Percentiles rank a stretch among this genome's conserved stretches.
phyloP scores from a whole-genome alignment of 371 early-diverging fungal species.

The Rhizomucor pusillus region DNA sequence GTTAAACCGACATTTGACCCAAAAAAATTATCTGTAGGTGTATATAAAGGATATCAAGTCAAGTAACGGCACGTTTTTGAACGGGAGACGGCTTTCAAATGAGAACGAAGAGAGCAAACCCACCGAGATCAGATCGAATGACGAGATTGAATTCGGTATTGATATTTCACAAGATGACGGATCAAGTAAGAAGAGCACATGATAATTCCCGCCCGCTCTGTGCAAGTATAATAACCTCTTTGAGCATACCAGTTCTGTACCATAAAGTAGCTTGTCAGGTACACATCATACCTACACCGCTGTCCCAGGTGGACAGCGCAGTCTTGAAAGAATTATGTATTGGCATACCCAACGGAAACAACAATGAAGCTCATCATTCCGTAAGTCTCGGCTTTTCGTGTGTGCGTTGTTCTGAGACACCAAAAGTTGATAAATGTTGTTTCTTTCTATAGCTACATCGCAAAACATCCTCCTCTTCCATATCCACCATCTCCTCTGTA shows the following conservation, averaged over 20 bases:
- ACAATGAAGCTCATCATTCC: neutral
- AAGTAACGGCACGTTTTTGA: slow-evolving; percentile 88
- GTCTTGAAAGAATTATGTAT: slow-evolving; percentile 24
- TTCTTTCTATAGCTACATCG: slow-evolving; percentile 7
- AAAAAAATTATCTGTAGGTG: slow-evolving; percentile 32
- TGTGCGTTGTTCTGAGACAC: neutral
- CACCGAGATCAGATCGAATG: slow-evolving; percentile 59
- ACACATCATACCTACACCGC: slow-evolving; percentile 34
- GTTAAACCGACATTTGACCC: too few species aligned
- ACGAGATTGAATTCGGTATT: slow-evolving; percentile 83
- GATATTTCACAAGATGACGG: slow-evolving; percentile 75
- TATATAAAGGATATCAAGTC: slow-evolving; percentile 79
- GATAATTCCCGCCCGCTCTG: slow-evolving; percentile 39
- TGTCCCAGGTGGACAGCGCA: slow-evolving; percentile 36
- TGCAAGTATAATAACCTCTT: too few species aligned
- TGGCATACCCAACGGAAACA: slow-evolving; percentile 10
- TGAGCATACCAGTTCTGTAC: slow-evolving; percentile 53
- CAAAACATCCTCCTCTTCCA: slow-evolving; percentile 14
- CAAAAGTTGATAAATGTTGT: neutral
- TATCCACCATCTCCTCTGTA: slow-evolving; percentile 11
- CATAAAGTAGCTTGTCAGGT: slow-evolving; percentile 69
- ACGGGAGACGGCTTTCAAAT: slow-evolving; percentile 68
- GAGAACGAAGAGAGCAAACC: slow-evolving; percentile 69
- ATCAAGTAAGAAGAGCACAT: slow-evolving; percentile 20
- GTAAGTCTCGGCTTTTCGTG: neutral